Conservation (phyloP, 2,329 filamentous ascomycete genomes). For the Fusarium torulosum region DNA sequence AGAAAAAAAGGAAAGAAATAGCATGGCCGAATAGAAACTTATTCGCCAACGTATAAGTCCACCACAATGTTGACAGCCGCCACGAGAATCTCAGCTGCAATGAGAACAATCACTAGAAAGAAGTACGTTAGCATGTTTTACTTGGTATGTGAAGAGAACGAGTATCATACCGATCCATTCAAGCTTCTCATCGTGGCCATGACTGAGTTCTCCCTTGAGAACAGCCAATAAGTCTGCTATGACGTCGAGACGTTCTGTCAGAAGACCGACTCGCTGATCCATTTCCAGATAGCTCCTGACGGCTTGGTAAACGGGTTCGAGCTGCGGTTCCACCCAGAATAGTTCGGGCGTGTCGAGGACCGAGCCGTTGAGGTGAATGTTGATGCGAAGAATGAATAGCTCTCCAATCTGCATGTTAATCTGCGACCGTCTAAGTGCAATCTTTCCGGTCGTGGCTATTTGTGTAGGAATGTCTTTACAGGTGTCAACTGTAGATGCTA, state of each 20-base stretch:
- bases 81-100: constrained; percentile 94
- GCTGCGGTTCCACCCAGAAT: constrained; percentile 97
- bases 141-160: background rate
- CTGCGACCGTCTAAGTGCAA: constrained; percentile 85
- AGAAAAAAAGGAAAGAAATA: background rate
- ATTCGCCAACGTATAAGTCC: constrained; percentile 77
- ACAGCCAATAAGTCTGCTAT: constrained; percentile 94
- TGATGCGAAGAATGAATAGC: constrained; percentile 96
- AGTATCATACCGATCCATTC: constrained; percentile 85
- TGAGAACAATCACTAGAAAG: constrained; percentile 85
- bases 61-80: constrained; percentile 95
- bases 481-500: constrained; percentile 91
- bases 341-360: constrained; percentile 97
- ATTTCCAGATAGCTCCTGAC: constrained; percentile 97
- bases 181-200: constrained; percentile 89
- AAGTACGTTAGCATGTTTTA: constrained; percentile 18
- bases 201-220: constrained; percentile 93
- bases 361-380: constrained; percentile 96
- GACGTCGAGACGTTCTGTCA: constrained; percentile 88
- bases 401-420: constrained; percentile 99
- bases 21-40: constrained; percentile 30
- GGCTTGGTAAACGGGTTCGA: constrained; percentile 96
- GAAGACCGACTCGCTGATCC: constrained; percentile 90
- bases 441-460: constrained; percentile 92
- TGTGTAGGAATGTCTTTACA: constrained; percentile 94